Evolutionary conservation across 2,329 filamentous ascomycete genomes (phyloP).

Genomic region (Alternaria infectoria): DNA sequence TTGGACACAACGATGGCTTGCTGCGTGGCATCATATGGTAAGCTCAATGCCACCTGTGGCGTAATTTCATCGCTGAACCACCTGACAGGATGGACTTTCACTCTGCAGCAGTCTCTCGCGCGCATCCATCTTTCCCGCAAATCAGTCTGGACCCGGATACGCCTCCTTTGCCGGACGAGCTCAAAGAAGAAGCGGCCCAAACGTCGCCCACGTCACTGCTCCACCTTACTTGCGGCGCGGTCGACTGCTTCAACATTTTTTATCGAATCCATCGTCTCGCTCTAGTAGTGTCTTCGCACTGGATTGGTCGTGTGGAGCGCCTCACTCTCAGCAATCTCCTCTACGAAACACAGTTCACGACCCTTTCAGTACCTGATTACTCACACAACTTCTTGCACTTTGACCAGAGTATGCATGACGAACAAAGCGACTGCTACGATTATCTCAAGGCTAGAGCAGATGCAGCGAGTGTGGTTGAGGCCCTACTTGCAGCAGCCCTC

Average conservation of each 20-base stretch:
- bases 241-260: slow-evolving; percentile 38
- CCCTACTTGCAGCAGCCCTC: slow-evolving; percentile 19
- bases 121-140: slow-evolving; percentile 23
- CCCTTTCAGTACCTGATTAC: slow-evolving; percentile 28
- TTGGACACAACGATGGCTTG: slow-evolving; percentile 33
- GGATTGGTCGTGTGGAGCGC: slow-evolving; percentile 16
- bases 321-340: slow-evolving; percentile 28
- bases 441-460: slow-evolving; percentile 13
- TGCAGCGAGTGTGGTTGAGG: slow-evolving; percentile 27
- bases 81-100: slow-evolving; percentile 36
- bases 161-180: slow-evolving; percentile 22
- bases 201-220: slow-evolving; percentile 31
- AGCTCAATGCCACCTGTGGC: not conserved
- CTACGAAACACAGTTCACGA: slow-evolving; percentile 28
- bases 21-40: slow-evolving; percentile 33
- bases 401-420: slow-evolving; percentile 5
- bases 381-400: slow-evolving; percentile 21
- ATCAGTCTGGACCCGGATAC: slow-evolving; percentile 23
- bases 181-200: slow-evolving; percentile 28
- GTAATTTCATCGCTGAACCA: not conserved
- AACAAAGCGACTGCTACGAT: not conserved
- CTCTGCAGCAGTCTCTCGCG: slow-evolving; percentile 26
- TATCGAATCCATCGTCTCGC: slow-evolving; percentile 32
- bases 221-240: slow-evolving; percentile 22
- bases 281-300: slow-evolving; percentile 24